phyloP scores from a whole-genome alignment of 2,329 filamentous ascomycete species.

The Phyllosticta citrichinensis region DNA sequence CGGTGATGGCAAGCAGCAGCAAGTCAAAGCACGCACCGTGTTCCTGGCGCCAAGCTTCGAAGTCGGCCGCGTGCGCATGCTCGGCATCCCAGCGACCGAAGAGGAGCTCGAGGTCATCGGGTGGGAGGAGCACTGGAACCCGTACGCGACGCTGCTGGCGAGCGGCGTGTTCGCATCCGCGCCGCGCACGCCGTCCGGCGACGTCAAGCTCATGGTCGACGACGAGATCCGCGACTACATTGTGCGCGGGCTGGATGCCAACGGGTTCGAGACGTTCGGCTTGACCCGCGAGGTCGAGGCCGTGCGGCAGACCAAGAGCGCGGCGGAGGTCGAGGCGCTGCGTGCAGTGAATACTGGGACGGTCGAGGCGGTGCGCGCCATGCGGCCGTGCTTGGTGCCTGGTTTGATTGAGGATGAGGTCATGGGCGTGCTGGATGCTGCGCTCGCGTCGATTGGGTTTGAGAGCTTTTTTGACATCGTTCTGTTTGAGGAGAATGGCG shows the following conservation, averaged over 20 bases:
- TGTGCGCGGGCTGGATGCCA: constrained; percentile 42
- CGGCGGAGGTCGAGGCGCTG: constrained; percentile 47
- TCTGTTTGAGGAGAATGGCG: constrained; percentile 48
- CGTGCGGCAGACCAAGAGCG: constrained; percentile 49
- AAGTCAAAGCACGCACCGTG: constrained; percentile 43
- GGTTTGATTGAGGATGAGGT: constrained; percentile 51
- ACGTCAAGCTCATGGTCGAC: constrained; percentile 48
- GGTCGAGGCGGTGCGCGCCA: constrained; percentile 49
- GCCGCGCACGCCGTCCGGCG: constrained; percentile 22
- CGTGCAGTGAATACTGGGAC: constrained; percentile 55
- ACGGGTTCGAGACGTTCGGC: constrained; percentile 48
- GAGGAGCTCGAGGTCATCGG: constrained; percentile 43
- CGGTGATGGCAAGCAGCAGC: background rate
- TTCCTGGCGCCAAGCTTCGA: constrained; percentile 53
- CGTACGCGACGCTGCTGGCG: constrained; percentile 45
- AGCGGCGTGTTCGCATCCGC: constrained; percentile 25
- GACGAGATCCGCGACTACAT: constrained; percentile 58
- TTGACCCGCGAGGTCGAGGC: constrained; percentile 45
- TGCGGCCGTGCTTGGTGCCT: constrained; percentile 43
- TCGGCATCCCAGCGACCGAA: constrained; percentile 46
- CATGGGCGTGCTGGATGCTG: constrained; percentile 44
- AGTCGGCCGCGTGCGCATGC: constrained; percentile 47
- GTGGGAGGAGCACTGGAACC: constrained; percentile 58
- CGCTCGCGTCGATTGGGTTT: constrained; percentile 45
- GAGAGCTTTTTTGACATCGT: constrained; percentile 55